phyloP scores from a whole-genome alignment of 805 yeast genomes.

The Hemisphaericaspora nanyangensis region DNA sequence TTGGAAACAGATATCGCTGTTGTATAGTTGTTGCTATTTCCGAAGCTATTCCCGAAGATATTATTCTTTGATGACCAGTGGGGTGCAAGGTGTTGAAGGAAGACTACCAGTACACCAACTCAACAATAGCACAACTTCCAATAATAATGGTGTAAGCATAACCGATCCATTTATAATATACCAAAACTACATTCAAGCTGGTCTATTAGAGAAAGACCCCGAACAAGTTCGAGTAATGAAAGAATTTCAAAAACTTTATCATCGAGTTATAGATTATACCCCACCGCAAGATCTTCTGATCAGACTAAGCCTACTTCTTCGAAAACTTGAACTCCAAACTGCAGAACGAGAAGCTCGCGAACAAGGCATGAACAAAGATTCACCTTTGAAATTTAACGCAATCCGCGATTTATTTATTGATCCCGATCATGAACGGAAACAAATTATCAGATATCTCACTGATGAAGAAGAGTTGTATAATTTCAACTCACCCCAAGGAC shows the following conservation, averaged over 20 bases:
- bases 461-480: conserved; percentile 59
- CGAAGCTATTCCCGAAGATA: not conserved
- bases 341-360: conserved; percentile 18
- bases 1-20: no score
- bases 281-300: conserved; percentile 50
- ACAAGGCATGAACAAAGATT: conserved; percentile 6
- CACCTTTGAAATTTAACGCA: conserved; percentile 15
- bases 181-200: conserved; percentile 48
- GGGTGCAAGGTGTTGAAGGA: conserved; percentile 39
- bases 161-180: conserved; percentile 66
- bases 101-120: conserved; percentile 23
- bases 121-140: not conserved
- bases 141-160: conserved; percentile 26
- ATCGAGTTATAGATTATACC: conserved; percentile 53
- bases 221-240: conserved; percentile 60
- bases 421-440: conserved; percentile 29
- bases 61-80: conserved; percentile 8
- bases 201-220: conserved; percentile 51
- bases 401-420: conserved; percentile 25
- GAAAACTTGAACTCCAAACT: conserved; percentile 31
- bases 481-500: conserved; percentile 60
- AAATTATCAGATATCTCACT: conserved; percentile 47
- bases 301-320: conserved; percentile 37
- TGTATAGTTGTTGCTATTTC: no score
- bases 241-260: conserved; percentile 58